Percentiles rank a stretch among this genome's conserved stretches.
These are phyloP conservation scores for Dactylellina leptospora DNA, from an alignment of 2,329 filamentous ascomycete genomes.

Conservation along the genomic window DNA sequence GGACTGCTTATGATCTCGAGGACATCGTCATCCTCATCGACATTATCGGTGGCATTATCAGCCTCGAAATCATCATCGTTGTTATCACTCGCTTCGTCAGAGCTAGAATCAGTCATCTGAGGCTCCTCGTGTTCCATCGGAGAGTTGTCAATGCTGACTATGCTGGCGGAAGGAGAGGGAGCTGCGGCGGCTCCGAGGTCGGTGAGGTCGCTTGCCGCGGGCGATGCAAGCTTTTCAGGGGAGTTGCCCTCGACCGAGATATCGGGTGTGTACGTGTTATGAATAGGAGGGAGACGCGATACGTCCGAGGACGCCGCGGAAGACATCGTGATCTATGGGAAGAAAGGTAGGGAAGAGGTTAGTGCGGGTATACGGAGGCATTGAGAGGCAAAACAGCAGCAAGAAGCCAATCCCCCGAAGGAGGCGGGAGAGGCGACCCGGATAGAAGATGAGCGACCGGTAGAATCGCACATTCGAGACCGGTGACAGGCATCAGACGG, in stretches of 20 bases:
- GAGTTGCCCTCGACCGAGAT: slow-evolving; percentile 49
- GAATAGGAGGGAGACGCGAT: slow-evolving; percentile 52
- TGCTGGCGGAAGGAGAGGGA: slow-evolving; percentile 30
- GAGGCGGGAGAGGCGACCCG: slow-evolving; percentile 44
- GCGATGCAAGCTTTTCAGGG: slow-evolving; percentile 40
- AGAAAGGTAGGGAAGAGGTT: slow-evolving; percentile 21
- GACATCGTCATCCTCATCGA: slow-evolving; percentile 81
- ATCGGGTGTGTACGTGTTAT: slow-evolving; percentile 49
- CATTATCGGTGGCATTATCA: slow-evolving; percentile 69
- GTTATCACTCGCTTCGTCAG: slow-evolving; percentile 68
- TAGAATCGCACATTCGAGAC: slow-evolving; percentile 24
- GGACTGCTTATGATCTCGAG: slow-evolving; percentile 64
- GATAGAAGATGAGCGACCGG: slow-evolving; percentile 39
- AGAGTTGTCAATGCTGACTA: slow-evolving; percentile 23
- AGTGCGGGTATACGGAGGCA: slow-evolving; percentile 34
- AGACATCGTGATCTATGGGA: slow-evolving; percentile 40
- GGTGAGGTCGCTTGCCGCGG: slow-evolving; percentile 47
- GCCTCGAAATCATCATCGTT: slow-evolving; percentile 73
- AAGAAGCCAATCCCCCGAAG: slow-evolving; percentile 50
- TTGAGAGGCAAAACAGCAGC: slow-evolving; percentile 37
- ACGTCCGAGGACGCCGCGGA: slow-evolving; percentile 52
- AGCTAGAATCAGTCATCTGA: slow-evolving; percentile 50
- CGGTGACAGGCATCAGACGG: slow-evolving; percentile 51
- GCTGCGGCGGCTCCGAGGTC: slow-evolving; percentile 42
- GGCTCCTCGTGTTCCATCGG: slow-evolving; percentile 49